A percentile compares a stretch with the other conserved stretches of the same genome.
phyloP scores from a whole-genome alignment of 257 asterid species.

The Solanum tarapatanum region DNA sequence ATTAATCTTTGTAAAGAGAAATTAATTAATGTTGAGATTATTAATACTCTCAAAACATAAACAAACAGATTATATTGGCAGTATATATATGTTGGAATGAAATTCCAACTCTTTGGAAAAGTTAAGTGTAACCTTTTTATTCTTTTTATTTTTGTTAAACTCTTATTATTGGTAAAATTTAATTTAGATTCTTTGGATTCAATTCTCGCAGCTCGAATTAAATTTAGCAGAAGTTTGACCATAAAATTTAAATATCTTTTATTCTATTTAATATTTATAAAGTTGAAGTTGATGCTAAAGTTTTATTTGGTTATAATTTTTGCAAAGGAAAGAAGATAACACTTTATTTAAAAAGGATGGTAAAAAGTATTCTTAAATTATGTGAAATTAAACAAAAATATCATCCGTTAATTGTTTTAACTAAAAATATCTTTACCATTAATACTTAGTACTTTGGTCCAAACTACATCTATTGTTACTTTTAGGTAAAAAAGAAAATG shows the following conservation, averaged over 20 bases:
- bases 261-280: not conserved
- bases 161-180: not conserved
- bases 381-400: no score
- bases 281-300: not conserved
- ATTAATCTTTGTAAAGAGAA: not conserved
- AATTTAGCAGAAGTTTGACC: not conserved
- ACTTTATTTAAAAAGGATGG: not conserved
- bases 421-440: not conserved
- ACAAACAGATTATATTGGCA: not conserved
- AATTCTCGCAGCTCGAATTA: not conserved
- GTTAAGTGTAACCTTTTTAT: not conserved
- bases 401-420: no score
- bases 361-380: not conserved
- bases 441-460: not conserved
- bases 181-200: not conserved
- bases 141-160: not conserved
- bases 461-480: no score
- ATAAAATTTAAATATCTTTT: not conserved
- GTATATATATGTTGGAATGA: not conserved
- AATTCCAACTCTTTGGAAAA: not conserved
- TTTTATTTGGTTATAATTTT: not conserved
- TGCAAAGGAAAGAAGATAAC: not conserved
- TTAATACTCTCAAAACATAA: slow-evolving; percentile 5
- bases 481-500: no score
- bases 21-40: not conserved